Percentiles rank a stretch among this genome's conserved stretches.
Evolutionary conservation across 75 land plant species (phyloP).

Genomic region (Cunninghamia lanceolata): DNA sequence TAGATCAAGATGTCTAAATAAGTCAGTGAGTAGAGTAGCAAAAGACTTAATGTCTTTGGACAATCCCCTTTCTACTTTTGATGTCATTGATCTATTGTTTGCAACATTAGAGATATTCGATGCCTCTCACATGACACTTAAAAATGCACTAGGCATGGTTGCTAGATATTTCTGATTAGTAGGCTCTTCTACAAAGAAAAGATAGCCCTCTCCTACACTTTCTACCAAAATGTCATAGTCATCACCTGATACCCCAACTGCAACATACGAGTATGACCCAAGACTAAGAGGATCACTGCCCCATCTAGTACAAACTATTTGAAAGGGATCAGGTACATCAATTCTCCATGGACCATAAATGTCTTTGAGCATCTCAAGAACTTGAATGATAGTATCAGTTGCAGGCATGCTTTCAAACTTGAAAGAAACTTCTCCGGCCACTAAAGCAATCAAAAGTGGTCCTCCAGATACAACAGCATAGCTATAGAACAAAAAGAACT

Average conservation of each 20-base stretch:
- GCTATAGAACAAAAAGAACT: slow-evolving; percentile 95
- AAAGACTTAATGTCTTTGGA: no score
- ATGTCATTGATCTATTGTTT: slow-evolving; percentile 35
- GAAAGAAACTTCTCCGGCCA: slow-evolving; percentile 97
- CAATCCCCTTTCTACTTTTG: no score
- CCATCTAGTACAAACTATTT: no score
- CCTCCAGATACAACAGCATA: slow-evolving; percentile 98
- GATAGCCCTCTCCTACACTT: slow-evolving; percentile 90
- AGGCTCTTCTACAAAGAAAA: slow-evolving; percentile 97
- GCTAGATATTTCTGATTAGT: slow-evolving; percentile 96
- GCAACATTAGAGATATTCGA: slow-evolving; percentile 78
- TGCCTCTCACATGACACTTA: slow-evolving; percentile 89
- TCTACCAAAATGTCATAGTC: no score
- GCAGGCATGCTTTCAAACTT: slow-evolving; percentile 84
- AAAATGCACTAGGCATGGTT: slow-evolving; percentile 97
- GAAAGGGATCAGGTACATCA: no score
- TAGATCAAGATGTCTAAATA: no score
- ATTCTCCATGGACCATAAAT: no score
- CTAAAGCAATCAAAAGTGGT: slow-evolving; percentile 86
- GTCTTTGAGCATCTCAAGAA: slow-evolving; percentile 78
- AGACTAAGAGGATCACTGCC: no score
- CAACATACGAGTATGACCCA: no score
- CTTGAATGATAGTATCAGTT: slow-evolving; percentile 72
- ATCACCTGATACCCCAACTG: no score
- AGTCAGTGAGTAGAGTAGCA: no score